A percentile compares a stretch with the other conserved stretches of the same genome.
phyloP scores from a whole-genome alignment of 441 rosid species.

The Corymbia calophylla region DNA sequence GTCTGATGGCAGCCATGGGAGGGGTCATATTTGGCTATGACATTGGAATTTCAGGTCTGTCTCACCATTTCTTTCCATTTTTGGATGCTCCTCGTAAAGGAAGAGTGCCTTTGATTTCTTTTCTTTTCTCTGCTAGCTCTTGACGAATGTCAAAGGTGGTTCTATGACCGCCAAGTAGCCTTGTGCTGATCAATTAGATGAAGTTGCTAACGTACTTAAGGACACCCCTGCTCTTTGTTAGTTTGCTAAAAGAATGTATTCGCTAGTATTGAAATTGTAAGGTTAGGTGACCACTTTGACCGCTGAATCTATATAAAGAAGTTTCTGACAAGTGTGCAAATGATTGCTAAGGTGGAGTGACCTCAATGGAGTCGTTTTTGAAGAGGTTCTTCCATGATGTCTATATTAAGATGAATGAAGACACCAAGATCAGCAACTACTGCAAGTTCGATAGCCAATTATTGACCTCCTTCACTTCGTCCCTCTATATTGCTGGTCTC shows the following conservation, averaged over 20 bases:
- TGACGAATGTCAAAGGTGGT: not conserved
- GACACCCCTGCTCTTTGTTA: not conserved
- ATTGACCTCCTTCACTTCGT: conserved; percentile 10
- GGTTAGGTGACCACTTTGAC: not conserved
- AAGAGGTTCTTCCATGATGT: conserved; percentile 3
- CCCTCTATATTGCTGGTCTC: conserved; percentile 11
- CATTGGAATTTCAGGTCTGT: conserved; percentile 5
- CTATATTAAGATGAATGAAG: conserved; percentile 5
- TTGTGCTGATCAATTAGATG: not conserved
- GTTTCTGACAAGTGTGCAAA: not conserved
- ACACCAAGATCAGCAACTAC: conserved; percentile 8
- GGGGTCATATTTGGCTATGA: conserved; percentile 8
- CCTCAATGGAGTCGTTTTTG: conserved; percentile 4
- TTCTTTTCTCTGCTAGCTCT: not conserved
- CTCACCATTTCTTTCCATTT: not conserved
- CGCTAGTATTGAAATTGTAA: not conserved
- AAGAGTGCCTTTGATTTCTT: not conserved
- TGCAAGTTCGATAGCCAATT: conserved; percentile 12
- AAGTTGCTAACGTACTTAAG: not conserved
- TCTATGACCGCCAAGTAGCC: not conserved
- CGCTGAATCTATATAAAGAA: not conserved
- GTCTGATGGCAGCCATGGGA: conserved; percentile 9
- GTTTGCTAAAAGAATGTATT: not conserved
- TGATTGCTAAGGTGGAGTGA: conserved; percentile 4
- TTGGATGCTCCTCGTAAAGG: not conserved